Conservation (phyloP, 345 rosid genomes). For the Salix exigua region DNA sequence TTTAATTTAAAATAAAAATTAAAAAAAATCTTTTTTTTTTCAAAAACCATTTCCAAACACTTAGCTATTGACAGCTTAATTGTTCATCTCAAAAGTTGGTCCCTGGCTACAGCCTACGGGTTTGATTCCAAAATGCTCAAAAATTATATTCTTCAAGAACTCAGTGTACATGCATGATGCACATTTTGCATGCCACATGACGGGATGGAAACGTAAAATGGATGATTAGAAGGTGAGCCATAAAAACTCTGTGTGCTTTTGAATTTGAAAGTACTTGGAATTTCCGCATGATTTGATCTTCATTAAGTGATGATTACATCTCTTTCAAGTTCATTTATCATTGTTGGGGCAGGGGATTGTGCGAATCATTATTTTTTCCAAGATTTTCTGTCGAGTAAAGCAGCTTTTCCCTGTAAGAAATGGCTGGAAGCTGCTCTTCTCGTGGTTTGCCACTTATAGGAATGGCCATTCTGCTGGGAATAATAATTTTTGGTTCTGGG, state of each 20-base stretch:
- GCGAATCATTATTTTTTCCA: background rate
- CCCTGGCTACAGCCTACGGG: background rate
- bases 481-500: background rate
- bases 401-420: background rate
- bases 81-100: background rate
- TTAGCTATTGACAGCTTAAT: constrained; percentile 3
- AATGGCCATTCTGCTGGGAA: background rate
- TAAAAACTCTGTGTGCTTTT: constrained; percentile 14
- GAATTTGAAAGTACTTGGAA: background rate
- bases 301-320: background rate
- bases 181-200: background rate
- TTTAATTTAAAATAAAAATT: no score
- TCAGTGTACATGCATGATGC: background rate
- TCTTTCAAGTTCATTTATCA: background rate
- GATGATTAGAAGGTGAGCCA: constrained; percentile 45
- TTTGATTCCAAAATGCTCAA: no score
- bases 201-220: constrained; percentile 15
- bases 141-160: background rate
- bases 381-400: background rate
- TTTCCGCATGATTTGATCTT: background rate
- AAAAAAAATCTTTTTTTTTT: no score
- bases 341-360: background rate
- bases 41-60: no score
- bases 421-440: constrained; percentile 6
- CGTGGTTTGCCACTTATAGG: background rate